A percentile compares a stretch with the other conserved stretches of the same genome.
These are phyloP conservation scores for Solanum habrochaites DNA, from an alignment of 257 asterid genomes.

Conservation along the genomic window DNA sequence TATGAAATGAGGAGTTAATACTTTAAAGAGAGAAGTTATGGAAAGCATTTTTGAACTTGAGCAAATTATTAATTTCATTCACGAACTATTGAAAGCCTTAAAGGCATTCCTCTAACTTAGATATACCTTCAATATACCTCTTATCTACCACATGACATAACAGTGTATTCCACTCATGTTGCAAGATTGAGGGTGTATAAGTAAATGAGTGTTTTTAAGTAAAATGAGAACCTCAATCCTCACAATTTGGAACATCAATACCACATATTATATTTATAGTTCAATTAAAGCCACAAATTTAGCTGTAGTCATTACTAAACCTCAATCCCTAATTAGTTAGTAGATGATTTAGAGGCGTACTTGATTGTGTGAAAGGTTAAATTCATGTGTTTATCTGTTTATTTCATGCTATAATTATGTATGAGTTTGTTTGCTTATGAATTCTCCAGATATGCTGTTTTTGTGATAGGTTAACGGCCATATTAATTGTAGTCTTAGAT, in stretches of 20 bases:
- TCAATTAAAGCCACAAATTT: background rate
- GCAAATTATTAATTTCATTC: background rate
- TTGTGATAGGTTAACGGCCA: background rate
- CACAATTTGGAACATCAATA: background rate
- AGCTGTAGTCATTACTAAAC: background rate
- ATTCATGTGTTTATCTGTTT: background rate
- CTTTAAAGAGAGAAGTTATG: background rate
- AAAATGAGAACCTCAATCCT: background rate
- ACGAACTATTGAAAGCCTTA: no score
- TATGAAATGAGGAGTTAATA: background rate
- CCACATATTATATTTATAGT: background rate
- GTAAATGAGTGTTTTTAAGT: background rate
- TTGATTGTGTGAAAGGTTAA: background rate
- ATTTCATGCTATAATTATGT: background rate
- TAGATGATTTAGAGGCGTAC: background rate
- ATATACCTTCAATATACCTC: background rate
- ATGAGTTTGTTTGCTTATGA: background rate
- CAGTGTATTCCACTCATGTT: background rate
- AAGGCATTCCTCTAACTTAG: background rate
- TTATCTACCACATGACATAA: background rate
- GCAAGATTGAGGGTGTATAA: background rate
- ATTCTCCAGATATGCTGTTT: background rate
- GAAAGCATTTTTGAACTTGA: background rate
- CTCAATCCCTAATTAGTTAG: background rate
- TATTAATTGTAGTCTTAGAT: background rate